Evolutionary conservation across 2,329 filamentous ascomycete species (phyloP), one percentile per base, ranked within the genome.

Genomic region (Fusarium fujikuroi): DNA sequence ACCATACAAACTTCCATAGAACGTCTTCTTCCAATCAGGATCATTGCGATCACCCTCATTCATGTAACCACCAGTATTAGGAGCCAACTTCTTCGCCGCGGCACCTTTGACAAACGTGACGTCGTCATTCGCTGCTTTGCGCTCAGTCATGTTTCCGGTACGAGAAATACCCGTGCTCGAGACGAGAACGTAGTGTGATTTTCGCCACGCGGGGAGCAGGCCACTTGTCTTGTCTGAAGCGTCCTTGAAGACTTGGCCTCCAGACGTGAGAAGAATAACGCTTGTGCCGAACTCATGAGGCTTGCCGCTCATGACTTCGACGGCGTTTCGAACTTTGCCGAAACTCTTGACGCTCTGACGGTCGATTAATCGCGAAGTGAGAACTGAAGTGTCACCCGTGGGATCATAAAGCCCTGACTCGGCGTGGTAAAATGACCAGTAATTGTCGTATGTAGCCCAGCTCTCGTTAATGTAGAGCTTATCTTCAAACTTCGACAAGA

Each of bases 31-130:
- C 14, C 59, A 73, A 8, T 73, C 66, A 15, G 70, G 70, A 10
- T 73, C 70, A 19, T 73, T 66, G 0, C 70, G 70, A 18, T 73
- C 70, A 3, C 70, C 70, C 28, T 73, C 70, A 2, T 70, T 73
- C 66, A 73, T 73, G 5, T 70, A 73, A 1, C 30, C 66, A 0
- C 60, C 70, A 23, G 70, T 73, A 10, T 58, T n/a, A 5, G 70
- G 70, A 7, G 70, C 70, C 2, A 73, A 21, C n/a, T 50, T 73
- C 61, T 70, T 73, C 2, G 66, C 53, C 2, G 70, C 70, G 9
- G 39, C 57, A 3, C 70, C 70, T n/a, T 73, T 73, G 1, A 67
- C 54, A 14, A 57, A 70, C 0, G 70, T 73, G 0, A 73, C 58
- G 1, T 70, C 53, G 12, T 73, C 23, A 6, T 53, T 61, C 2